Percentiles rank a stretch among this genome's conserved stretches.
Conservation (phyloP, 805 yeast genomes). For the Lipomyces yamadae region DNA sequence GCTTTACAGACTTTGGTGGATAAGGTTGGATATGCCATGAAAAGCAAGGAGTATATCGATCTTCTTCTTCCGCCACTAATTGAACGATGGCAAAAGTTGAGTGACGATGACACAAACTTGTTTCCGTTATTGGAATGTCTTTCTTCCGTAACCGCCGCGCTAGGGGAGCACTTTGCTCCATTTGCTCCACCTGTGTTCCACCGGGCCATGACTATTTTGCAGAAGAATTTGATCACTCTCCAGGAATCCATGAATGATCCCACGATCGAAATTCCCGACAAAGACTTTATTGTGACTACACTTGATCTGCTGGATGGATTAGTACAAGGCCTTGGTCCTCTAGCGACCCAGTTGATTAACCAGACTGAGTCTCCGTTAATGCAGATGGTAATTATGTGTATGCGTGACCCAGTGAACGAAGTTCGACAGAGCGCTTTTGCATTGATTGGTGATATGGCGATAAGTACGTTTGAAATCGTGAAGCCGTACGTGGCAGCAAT, state of each 20-base stretch:
- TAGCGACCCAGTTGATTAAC: slow-evolving; percentile 39
- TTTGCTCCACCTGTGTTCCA: slow-evolving; percentile 85
- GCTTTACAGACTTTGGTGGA: slow-evolving; percentile 90
- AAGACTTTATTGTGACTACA: slow-evolving; percentile 86
- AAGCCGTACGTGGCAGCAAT: slow-evolving; percentile 45
- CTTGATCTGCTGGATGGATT: slow-evolving; percentile 90
- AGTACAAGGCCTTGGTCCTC: slow-evolving; percentile 78
- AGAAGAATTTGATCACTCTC: slow-evolving; percentile 69
- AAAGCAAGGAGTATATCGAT: slow-evolving; percentile 61
- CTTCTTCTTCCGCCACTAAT: slow-evolving; percentile 79
- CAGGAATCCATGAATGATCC: slow-evolving; percentile 69
- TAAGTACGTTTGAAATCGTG: slow-evolving; percentile 54
- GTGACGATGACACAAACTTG: slow-evolving; percentile 79
- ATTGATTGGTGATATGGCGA: slow-evolving; percentile 85
- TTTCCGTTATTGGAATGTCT: slow-evolving; percentile 94
- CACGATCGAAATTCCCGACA: slow-evolving; percentile 66
- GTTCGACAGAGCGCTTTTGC: slow-evolving; percentile 95
- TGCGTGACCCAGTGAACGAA: slow-evolving; percentile 77
- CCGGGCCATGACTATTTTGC: slow-evolving; percentile 73
- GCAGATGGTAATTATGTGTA: slow-evolving; percentile 66
- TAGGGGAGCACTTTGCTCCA: slow-evolving; percentile 84
- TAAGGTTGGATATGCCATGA: slow-evolving; percentile 63
- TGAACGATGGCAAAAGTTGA: slow-evolving; percentile 73
- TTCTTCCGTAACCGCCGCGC: slow-evolving; percentile 85
- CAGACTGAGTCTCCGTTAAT: slow-evolving; percentile 51